Base-by-base conservation (phyloP, 192 early-diverging fungal species). In the Spizellomyces punctatus region DNA sequence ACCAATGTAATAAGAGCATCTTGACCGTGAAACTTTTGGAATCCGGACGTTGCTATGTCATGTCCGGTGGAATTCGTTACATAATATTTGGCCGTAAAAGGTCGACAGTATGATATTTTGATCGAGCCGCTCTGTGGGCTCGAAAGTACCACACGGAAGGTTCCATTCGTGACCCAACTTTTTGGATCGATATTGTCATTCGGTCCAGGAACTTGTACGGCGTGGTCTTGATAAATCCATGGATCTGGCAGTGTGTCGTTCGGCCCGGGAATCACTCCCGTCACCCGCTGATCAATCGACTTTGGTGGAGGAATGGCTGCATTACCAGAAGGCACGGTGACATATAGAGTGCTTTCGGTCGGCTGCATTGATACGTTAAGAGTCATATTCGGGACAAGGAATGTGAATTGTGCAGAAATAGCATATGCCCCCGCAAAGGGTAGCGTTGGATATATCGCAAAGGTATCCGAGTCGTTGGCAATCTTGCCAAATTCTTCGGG, bases 351-450 rank as follows among this genome's bases (percentile, higher is more conserved):
- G 50, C 14, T n/a, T 50, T 63, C 45, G 12, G 71, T n/a, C 27
- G 61, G 46, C 47, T 50, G 60, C 10, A 63, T 17, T 27, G 71
- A 56, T 55, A 54, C 42, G 44, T 72, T 72, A 0, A 61, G 14
- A 48, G 43, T 48, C 36, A 64, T 7, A 47, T 48, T 54, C 19
- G 60, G 62, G 14, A 72, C 27, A 56, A 45, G 6, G 48, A 72
- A 19, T 2, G 71, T 72, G 57, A 72, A 72, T 43, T 49, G 12
- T 12, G 55, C 71, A 36, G 57, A 52, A 17, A 72, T 55, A 36
- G 57, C 54, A 45, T 72, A 72, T 10, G 42, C 47, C 10, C 71
- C 71, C 2, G 71, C 71, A 45, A 41, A 72, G 8, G 71, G 63
- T 52, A 72, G 46, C 6, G 46, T 72, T 8, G 63, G 62, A 47